Evolutionary conservation across 1,139 yeast genomes (phyloP), one percentile per base, ranked within the genome.

Genomic region (Hyphopichia fennica): DNA sequence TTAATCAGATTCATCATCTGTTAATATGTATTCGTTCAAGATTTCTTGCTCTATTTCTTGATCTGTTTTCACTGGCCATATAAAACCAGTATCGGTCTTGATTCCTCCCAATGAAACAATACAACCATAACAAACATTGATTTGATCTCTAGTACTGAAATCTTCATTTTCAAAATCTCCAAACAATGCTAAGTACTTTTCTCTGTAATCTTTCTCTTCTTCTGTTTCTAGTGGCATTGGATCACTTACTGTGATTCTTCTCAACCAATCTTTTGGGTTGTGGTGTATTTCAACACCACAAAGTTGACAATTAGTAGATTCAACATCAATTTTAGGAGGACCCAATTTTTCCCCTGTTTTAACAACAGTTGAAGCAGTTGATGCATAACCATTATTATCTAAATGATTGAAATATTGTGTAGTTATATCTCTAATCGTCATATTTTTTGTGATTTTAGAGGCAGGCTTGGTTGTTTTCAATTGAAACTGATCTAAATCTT

Each of bases 301-400:
- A 1, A 82, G 54, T 32, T 65, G 63, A 60, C 95, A 87, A 6
- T 51, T 45, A 15, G 48, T 46, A 6, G 15, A 8, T 16, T 45
- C 41, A 4, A 46, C 53, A 4, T 44, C 50, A 17, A 50, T 52
- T n/a, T 53, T 59, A 0, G 88, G 89, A 9, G 76, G 75, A 1
- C 80, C 81, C 39, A 93, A 66, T 60, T 93, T 91, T 40, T 83
- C 84, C 10, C 95, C 96, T 0, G 96, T 91, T 49, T 88, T 83
- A 11, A 90, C 91, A 16, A 93, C 98, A 0, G 99, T 91, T 0
- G 97, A 86, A 2, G 95, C 93, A 3, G 95, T 89, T 40, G 95
- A 89, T 0, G 96, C 89, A 56, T 90, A 91, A 7, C 87, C 95
- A 9, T 79, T 70, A 8, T 66, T 75, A 55, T 90, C 96, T 29